A percentile compares a stretch with the other conserved stretches of the same genome.
Evolutionary conservation across 768 basidiomycete species (phyloP).

Genomic region (Termitomyces sp.): DNA sequence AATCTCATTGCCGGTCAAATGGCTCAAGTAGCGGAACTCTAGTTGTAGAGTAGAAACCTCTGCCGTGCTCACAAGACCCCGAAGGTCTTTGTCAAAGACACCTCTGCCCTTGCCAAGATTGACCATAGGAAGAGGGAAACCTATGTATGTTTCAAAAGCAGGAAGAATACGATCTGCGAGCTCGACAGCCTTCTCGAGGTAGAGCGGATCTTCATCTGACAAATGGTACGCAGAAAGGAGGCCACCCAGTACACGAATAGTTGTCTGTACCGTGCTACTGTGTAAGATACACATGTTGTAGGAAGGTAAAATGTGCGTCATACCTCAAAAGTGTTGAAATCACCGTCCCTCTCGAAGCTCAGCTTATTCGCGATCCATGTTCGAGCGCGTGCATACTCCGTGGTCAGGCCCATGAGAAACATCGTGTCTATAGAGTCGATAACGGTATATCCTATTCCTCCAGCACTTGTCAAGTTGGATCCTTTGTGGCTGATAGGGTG

Average conservation of each 20-base stretch:
- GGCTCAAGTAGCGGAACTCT: slow-evolving; percentile 84
- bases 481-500: slow-evolving; percentile 77
- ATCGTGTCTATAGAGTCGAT: slow-evolving; percentile 86
- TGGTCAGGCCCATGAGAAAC: slow-evolving; percentile 75
- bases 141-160: slow-evolving; percentile 75
- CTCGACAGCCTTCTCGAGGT: slow-evolving; percentile 72
- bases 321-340: slow-evolving; percentile 91
- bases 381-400: slow-evolving; percentile 74
- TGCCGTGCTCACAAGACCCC: slow-evolving; percentile 68
- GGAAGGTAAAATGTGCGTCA: slow-evolving; percentile 14
- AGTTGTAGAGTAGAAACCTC: slow-evolving; percentile 89
- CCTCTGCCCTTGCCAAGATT: slow-evolving; percentile 66
- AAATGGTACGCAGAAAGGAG: slow-evolving; percentile 84
- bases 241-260: slow-evolving; percentile 89
- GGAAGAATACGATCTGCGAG: slow-evolving; percentile 84
- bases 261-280: slow-evolving; percentile 50
- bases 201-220: slow-evolving; percentile 60
- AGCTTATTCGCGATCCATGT: slow-evolving; percentile 71
- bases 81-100: slow-evolving; percentile 52
- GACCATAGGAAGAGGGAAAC: slow-evolving; percentile 75
- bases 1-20: slow-evolving; percentile 66
- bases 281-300: background rate
- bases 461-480: slow-evolving; percentile 70
- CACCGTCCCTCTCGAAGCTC: slow-evolving; percentile 70
- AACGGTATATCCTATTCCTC: slow-evolving; percentile 86